Evolutionary conservation across 805 yeast genomes (phyloP).

Genomic region (Nakazawaea ambrosiae): DNA sequence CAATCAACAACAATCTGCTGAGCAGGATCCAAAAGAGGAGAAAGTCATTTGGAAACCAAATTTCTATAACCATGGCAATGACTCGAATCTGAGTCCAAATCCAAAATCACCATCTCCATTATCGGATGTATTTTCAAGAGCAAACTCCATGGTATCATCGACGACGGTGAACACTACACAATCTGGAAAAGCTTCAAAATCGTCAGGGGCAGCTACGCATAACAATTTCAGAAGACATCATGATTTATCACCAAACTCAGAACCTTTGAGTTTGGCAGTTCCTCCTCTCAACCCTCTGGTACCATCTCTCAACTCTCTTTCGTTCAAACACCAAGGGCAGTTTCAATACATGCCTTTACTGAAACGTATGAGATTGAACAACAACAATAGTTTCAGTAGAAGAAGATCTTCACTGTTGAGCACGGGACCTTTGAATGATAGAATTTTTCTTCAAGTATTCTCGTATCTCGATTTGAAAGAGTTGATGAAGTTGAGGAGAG

Average conservation of each 20-base stretch:
- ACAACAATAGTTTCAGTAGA: slow-evolving; percentile 32
- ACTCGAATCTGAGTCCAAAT: too few relatives aligned
- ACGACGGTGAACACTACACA: too few relatives aligned
- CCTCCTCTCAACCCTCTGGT: slow-evolving; percentile 35
- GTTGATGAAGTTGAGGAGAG: slow-evolving; percentile 51
- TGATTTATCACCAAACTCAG: not conserved
- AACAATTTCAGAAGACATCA: not conserved
- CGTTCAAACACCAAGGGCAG: slow-evolving; percentile 16
- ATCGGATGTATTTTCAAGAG: not conserved
- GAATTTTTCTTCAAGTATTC: slow-evolving; percentile 47
- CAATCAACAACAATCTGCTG: too few relatives aligned
- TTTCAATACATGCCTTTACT: slow-evolving; percentile 51
- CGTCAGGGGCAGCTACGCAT: not conserved
- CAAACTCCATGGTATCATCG: not conserved
- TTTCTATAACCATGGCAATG: not conserved
- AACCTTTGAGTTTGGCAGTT: slow-evolving; percentile 11
- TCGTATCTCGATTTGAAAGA: slow-evolving; percentile 45
- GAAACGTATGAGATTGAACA: slow-evolving; percentile 43
- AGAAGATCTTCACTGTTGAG: slow-evolving; percentile 53
- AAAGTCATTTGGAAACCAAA: not conserved
- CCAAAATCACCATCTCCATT: not conserved
- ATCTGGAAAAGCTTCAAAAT: too few relatives aligned
- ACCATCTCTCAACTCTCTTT: slow-evolving; percentile 29
- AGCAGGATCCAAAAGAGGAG: not conserved
- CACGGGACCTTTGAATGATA: slow-evolving; percentile 56